Base-by-base conservation (phyloP, 2,329 filamentous ascomycete genomes). In the Cladophialophora bantiana region DNA sequence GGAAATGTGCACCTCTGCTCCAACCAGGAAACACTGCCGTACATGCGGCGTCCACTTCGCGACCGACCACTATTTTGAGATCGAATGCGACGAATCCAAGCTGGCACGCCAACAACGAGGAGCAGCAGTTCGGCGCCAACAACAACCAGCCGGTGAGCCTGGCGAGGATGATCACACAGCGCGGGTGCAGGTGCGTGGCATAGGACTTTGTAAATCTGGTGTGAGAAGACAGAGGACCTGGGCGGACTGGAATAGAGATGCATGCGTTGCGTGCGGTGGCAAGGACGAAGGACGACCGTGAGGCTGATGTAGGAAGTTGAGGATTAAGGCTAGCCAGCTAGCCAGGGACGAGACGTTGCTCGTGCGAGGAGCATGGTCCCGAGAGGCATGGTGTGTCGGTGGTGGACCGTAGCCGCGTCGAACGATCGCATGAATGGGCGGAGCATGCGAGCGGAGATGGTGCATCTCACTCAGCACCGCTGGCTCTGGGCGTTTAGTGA, bases 11-110 rank as follows among this genome's bases (percentile, higher is more conserved):
- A 32, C 18, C 52, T 40, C 52, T 2, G 26, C 38, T 0, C 62
- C 62, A 35, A 59, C 62, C 18, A 42, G 62, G 9, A 64, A 64
- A 53, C 48, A 45, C 50, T 64, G 62, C 55, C 10, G n/a, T 5
- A 36, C 7, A 2, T 64, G 62, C 55, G 53, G 62, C 40, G 38
- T 26, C 26, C 38, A 59, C 20, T 64, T 64, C 18, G 54, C 18
- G n/a, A 52, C 53, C 2, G 62, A 64, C 40, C 13, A 34, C 7
- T 31, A 58, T 20, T 50, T 50, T n/a, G 18, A 50, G 45, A 50
- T 50, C 7, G 45, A 50, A 10, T 50, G 45, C 18, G 45, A 50
- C 45, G 18, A 50, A 18, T 50, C 45, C 45, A 50, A 26, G 45
- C 18, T 18, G 3, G 6, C 26, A 20, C 18, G 10, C 3, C 40